Conservation (phyloP, 495 filamentous ascomycete genomes). For the Pyrenula massariospora region DNA sequence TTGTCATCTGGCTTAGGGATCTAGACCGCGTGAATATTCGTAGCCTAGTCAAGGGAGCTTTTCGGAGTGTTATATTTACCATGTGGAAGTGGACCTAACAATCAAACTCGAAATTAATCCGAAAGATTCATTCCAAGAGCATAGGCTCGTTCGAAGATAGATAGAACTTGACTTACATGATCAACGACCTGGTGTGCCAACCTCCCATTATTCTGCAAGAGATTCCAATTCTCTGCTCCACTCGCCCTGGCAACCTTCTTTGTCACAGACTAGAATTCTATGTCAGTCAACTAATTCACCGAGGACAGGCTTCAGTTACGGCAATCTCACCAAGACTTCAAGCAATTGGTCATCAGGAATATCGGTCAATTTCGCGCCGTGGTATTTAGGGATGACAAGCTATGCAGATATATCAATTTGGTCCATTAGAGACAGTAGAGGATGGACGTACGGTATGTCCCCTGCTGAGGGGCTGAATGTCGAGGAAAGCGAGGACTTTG, state of each 20-base stretch:
- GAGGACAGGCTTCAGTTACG: too few species aligned
- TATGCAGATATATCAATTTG: constrained; percentile 16
- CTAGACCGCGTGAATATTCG: constrained; percentile 27
- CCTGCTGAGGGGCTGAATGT: constrained; percentile 76
- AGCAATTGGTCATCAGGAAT: constrained; percentile 80
- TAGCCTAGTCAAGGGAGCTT: not conserved
- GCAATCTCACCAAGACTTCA: constrained; percentile 73
- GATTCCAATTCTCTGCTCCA: constrained; percentile 73
- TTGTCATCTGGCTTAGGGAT: constrained; percentile 88
- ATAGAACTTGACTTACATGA: constrained; percentile 51
- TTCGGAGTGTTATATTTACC: constrained; percentile 34
- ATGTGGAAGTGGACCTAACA: constrained; percentile 83
- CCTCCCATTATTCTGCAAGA: constrained; percentile 92
- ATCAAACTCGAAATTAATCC: not conserved
- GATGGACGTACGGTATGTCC: constrained; percentile 61
- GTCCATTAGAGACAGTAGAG: not conserved
- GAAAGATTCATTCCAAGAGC: not conserved
- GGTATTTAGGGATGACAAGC: constrained; percentile 95
- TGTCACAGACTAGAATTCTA: constrained; percentile 52
- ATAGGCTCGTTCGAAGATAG: too few species aligned
- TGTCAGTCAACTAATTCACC: too few species aligned
- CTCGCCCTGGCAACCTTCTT: constrained; percentile 76
- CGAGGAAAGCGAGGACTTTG: constrained; percentile 91
- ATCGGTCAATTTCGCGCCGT: constrained; percentile 85
- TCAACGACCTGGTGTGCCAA: constrained; percentile 91